Percentiles rank a stretch among this genome's conserved stretches.
These are phyloP conservation scores for Wickerhamomyces ciferrii DNA, from an alignment of 805 yeast genomes.

Conservation along the genomic window DNA sequence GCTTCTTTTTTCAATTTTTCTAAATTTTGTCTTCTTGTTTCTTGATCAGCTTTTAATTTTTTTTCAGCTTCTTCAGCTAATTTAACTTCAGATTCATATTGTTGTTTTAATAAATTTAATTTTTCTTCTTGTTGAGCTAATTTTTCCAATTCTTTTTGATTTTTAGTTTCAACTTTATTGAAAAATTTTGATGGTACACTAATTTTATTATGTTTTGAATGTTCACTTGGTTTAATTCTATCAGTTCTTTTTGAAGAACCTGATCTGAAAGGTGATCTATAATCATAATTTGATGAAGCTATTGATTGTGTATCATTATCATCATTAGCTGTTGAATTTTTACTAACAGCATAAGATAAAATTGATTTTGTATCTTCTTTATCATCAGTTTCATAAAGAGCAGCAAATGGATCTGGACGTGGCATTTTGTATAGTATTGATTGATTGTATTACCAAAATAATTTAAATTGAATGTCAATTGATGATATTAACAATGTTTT, in stretches of 20 bases:
- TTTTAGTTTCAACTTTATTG: conserved; percentile 10
- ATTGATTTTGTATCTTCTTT: neutral
- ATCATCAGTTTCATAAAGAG: neutral
- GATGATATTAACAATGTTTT: too few species aligned
- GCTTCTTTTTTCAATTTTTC: conserved; percentile 10
- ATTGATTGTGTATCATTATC: neutral
- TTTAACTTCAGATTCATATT: conserved; percentile 6
- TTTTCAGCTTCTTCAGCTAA: conserved; percentile 1
- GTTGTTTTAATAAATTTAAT: conserved; percentile 7
- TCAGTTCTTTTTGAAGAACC: neutral
- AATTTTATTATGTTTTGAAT: neutral
- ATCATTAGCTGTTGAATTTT: neutral
- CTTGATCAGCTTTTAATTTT: conserved; percentile 2
- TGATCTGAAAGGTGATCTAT: neutral
- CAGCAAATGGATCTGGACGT: conserved; percentile 1
- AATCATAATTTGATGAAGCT: neutral
- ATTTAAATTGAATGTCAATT: too few species aligned
- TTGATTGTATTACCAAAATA: neutral
- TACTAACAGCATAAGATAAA: neutral
- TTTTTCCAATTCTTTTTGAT: conserved; percentile 11
- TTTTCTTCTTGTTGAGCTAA: conserved; percentile 10
- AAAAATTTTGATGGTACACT: conserved; percentile 7
- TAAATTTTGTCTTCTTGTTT: conserved; percentile 4
- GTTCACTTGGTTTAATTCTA: neutral
- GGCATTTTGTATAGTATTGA: neutral